These are phyloP conservation scores for Zymoseptoria ardabiliae DNA, from an alignment of 2,329 filamentous ascomycete species.

Conservation along the genomic window DNA sequence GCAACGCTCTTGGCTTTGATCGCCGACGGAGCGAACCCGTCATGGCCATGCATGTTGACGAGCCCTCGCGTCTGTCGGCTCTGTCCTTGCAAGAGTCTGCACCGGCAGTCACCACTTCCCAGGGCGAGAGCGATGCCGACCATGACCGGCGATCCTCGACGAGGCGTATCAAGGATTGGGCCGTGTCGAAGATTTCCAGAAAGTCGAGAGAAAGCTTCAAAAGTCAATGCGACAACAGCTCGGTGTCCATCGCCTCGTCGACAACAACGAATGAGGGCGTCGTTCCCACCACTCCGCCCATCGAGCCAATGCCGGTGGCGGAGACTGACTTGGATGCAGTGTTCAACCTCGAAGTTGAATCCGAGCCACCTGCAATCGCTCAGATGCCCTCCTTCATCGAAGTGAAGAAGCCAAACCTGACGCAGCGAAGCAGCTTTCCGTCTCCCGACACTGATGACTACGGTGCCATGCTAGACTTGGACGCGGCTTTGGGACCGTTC, in stretches of 20 bases:
- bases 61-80: slow-evolving; percentile 24
- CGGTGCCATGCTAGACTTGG: slow-evolving; percentile 82
- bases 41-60: slow-evolving; percentile 20
- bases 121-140: slow-evolving; percentile 4
- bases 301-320: slow-evolving; percentile 12
- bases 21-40: slow-evolving; percentile 36
- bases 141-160: slow-evolving; percentile 23
- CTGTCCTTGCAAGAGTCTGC: slow-evolving; percentile 26
- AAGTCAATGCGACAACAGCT: neutral
- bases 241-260: neutral
- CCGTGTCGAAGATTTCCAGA: slow-evolving; percentile 48
- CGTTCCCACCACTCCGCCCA: neutral
- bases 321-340: slow-evolving; percentile 30
- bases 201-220: slow-evolving; percentile 1
- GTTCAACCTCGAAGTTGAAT: slow-evolving; percentile 17
- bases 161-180: slow-evolving; percentile 68
- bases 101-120: slow-evolving; percentile 2
- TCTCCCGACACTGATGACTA: slow-evolving; percentile 42
- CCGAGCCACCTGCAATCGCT: neutral
- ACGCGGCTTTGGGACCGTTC: slow-evolving; percentile 87
- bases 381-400: slow-evolving; percentile 6
- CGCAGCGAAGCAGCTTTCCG: slow-evolving; percentile 7
- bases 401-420: slow-evolving; percentile 4
- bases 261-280: neutral
- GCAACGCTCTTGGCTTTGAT: slow-evolving; percentile 56